phyloP scores from a whole-genome alignment of 2,329 filamentous ascomycete species.

The Anthostomella pinea region DNA sequence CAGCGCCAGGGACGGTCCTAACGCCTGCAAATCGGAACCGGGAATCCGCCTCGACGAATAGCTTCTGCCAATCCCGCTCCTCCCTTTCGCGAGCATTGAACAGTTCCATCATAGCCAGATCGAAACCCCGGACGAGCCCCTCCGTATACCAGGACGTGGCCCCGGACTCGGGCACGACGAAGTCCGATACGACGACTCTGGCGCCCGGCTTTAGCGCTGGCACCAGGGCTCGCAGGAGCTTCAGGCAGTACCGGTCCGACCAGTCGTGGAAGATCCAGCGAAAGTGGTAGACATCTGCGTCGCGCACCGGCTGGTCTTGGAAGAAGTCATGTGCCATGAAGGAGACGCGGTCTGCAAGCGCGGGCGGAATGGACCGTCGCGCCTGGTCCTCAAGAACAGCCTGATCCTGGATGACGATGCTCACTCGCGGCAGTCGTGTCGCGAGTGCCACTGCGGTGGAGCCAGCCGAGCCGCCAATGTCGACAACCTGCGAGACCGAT shows the following conservation, averaged over 20 bases:
- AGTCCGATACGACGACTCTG: conserved; percentile 13
- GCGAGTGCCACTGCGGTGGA: background rate
- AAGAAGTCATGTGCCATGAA: conserved; percentile 12
- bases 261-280: conserved; percentile 19
- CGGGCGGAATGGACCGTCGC: background rate
- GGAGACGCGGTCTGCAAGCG: background rate
- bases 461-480: conserved; percentile 4
- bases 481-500: conserved; percentile 3
- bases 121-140: no score
- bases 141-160: background rate
- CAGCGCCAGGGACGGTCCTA: conserved; percentile 3
- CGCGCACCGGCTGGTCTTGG: conserved; percentile 1
- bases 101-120: conserved; percentile 5
- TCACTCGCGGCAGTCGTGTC: background rate
- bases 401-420: conserved; percentile 4
- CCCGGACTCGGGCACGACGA: conserved; percentile 5
- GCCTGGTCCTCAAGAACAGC: conserved; percentile 1
- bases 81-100: conserved; percentile 8
- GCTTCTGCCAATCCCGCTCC: conserved; percentile 1
- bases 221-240: conserved; percentile 10
- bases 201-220: conserved; percentile 6
- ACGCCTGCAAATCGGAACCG: conserved; percentile 5
- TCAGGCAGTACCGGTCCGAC: conserved; percentile 14
- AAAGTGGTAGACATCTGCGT: conserved; percentile 15
- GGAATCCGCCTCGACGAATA: conserved; percentile 1